Base-by-base conservation (phyloP, 805 yeast species). In the Candida mattraensis region DNA sequence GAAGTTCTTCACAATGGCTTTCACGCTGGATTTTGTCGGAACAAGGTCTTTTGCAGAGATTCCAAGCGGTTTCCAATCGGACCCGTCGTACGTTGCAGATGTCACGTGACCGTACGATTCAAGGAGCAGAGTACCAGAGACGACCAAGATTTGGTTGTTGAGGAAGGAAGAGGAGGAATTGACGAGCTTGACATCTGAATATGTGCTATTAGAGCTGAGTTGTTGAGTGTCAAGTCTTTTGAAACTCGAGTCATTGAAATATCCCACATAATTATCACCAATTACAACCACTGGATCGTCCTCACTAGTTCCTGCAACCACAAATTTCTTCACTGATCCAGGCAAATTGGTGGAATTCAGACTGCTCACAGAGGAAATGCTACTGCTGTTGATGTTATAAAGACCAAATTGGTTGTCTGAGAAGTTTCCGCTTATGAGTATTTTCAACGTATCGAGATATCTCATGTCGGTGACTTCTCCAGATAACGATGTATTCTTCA, bases 1-100 rank as follows among this genome's bases (percentile, higher is more conserved):
- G 40, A 33, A 37, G 10, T 22, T 65, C 28, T 62, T 51, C 33
- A 67, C 55, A 23, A 69, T 50, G 5, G 61, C 54, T 29, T 45
- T 49, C 14, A 58, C 48, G 1, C 37, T 38, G 2, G 65, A 47
- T 11, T 32, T 34, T 0, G 50, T 28, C 2, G 60, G 30, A 5
- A 53, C 50, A 2, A 56, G 39, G 5, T 60, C 54, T 5, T 50
- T 37, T 0, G 70, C 58, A 1, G 83, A 61, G 41, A 73, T 72
- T 3, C 77, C 53, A 39, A 70, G 76, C 9, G 95, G 95, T 19
- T 62, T 51, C 95, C 95, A 87, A 6, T 47, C 32, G 0, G 63
- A 45, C 1, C 94, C 88, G 52, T 86, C 78, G 59, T 58, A 86
- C 18, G 75, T 60, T 0, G 89, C 91, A 18, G 78, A 67, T 24